Evolutionary conservation across 768 basidiomycete species (phyloP).

Genomic region (Lentinula detonsa): DNA sequence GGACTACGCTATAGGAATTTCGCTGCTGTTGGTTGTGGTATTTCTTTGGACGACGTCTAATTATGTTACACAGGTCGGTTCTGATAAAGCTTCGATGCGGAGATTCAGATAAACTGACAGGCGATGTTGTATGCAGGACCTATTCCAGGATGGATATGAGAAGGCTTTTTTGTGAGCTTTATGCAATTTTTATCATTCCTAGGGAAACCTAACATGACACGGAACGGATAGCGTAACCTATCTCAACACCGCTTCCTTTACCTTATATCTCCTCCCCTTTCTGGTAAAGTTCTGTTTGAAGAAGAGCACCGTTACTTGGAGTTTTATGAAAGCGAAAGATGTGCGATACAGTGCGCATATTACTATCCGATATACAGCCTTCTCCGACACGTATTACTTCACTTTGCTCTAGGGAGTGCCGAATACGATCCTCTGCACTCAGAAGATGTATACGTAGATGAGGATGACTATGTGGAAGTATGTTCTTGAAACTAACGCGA

Average conservation of each 20-base stretch:
- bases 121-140: conserved; percentile 25
- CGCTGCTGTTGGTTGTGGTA: conserved; percentile 68
- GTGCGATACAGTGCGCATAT: background rate
- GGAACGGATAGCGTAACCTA: conserved; percentile 67
- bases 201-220: background rate
- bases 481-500: background rate
- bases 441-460: conserved; percentile 8
- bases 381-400: background rate
- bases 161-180: conserved; percentile 77
- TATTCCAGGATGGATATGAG: conserved; percentile 61
- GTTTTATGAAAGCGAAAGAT: background rate
- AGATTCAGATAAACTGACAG: conserved; percentile 9
- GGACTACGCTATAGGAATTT: conserved; percentile 41
- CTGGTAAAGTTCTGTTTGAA: conserved; percentile 1
- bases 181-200: conserved; percentile 17
- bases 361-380: background rate
- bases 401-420: conserved; percentile 3
- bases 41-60: conserved; percentile 85
- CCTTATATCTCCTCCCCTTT: conserved; percentile 71
- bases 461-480: background rate
- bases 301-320: background rate
- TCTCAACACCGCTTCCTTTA: conserved; percentile 86
- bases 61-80: conserved; percentile 73
- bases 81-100: background rate
- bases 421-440: conserved; percentile 21